Percentiles rank a stretch among this genome's conserved stretches.
These are phyloP conservation scores for Boechera divaricarpa DNA, from an alignment of 345 rosid genomes.

Conservation along the genomic window DNA sequence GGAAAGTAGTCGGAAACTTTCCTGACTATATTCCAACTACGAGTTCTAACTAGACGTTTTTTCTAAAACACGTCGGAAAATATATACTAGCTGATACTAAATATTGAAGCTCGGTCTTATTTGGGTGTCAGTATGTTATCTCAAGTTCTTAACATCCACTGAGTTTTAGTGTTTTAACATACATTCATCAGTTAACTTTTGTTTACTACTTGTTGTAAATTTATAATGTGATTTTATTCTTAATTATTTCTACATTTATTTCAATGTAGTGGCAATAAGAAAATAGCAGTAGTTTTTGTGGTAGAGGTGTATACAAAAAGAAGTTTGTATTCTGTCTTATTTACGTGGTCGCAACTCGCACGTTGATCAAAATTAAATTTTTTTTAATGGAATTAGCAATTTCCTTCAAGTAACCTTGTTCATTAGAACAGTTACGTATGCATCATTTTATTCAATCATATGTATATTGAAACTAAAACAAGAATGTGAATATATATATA, in stretches of 20 bases:
- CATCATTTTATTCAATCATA: neutral
- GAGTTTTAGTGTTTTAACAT: neutral
- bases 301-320: neutral
- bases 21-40: too few relatives aligned
- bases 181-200: neutral
- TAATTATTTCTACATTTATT: neutral
- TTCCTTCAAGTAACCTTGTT: neutral
- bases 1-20: too few relatives aligned
- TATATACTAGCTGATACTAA: neutral
- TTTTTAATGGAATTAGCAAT: too few relatives aligned
- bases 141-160: too few relatives aligned
- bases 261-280: neutral
- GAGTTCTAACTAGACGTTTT: too few relatives aligned
- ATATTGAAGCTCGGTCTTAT: neutral
- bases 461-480: conserved; percentile 1
- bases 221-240: neutral
- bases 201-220: neutral
- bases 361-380: neutral
- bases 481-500: neutral
- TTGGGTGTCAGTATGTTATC: neutral
- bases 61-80: too few relatives aligned
- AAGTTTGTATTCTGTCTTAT: neutral
- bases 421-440: neutral
- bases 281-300: neutral
- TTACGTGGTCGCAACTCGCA: neutral